These are phyloP conservation scores for Plasmodium billcollinsi DNA, from an alignment of 169 alveolate genomes.

Conservation along the genomic window DNA sequence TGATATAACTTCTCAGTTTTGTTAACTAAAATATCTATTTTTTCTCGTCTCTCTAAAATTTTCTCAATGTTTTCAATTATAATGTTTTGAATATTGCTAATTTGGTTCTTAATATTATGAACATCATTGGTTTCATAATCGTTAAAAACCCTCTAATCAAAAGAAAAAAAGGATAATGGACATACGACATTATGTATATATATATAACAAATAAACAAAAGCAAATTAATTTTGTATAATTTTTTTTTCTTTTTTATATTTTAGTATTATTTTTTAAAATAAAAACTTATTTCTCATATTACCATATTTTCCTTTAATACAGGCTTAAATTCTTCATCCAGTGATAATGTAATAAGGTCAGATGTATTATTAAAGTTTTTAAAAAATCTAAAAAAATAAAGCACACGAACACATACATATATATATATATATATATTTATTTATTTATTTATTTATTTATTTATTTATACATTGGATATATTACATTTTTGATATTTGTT, in stretches of 20 bases:
- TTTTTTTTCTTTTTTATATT: not conserved
- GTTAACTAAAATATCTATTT: constrained; percentile 70
- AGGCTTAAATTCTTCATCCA: constrained; percentile 75
- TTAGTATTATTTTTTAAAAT: not conserved
- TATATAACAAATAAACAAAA: not conserved
- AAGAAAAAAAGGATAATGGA: not conserved
- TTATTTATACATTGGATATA: not conserved
- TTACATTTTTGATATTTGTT: constrained; percentile 74
- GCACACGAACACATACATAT: not conserved
- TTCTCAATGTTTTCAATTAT: constrained; percentile 73
- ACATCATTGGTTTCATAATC: constrained; percentile 71
- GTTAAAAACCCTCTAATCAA: constrained; percentile 44
- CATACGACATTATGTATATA: not conserved
- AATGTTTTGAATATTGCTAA: constrained; percentile 68
- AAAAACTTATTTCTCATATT: not conserved
- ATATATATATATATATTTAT: not conserved
- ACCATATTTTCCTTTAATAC: constrained; percentile 74
- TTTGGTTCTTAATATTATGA: constrained; percentile 60
- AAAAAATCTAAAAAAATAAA: constrained; percentile 45
- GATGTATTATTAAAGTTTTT: constrained; percentile 59
- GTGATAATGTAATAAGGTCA: constrained; percentile 50
- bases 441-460: not conserved
- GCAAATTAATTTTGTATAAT: not conserved
- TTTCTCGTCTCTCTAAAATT: constrained; percentile 71
- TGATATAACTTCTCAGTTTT: constrained; percentile 68